phyloP scores from a whole-genome alignment of 192 early-diverging fungal genomes.

The Glomus cerebriforme region DNA sequence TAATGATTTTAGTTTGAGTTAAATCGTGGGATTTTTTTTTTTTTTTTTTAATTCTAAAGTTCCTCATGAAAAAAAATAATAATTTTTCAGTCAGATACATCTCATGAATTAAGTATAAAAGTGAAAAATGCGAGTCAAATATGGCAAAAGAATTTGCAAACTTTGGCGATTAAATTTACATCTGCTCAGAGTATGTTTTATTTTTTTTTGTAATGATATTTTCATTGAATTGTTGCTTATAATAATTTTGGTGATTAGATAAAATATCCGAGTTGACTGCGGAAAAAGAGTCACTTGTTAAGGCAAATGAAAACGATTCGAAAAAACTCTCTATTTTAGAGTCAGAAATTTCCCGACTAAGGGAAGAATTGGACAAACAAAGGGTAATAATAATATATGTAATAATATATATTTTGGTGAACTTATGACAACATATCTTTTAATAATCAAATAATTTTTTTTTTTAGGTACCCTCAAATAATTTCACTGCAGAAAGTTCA shows the following conservation, averaged over 20 bases:
- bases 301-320: neutral
- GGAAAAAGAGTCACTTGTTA: constrained; percentile 26
- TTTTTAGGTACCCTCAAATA: neutral
- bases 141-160: constrained; percentile 23
- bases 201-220: neutral
- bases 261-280: constrained; percentile 24
- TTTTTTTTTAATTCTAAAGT: neutral
- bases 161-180: constrained; percentile 29
- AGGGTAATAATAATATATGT: constrained; percentile 33
- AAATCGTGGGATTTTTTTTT: neutral
- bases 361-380: constrained; percentile 35
- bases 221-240: constrained; percentile 15
- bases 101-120: constrained; percentile 9
- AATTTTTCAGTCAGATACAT: neutral
- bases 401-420: neutral
- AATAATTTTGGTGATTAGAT: neutral
- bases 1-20: neutral
- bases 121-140: constrained; percentile 24
- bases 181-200: constrained; percentile 33
- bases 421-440: neutral
- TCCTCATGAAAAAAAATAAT: too few relatives aligned
- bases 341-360: constrained; percentile 30
- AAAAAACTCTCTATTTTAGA: constrained; percentile 21
- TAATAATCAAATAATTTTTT: neutral
- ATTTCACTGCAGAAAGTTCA: too few relatives aligned